phyloP scores from a whole-genome alignment of 1,284 basidiomycete genomes.

The Tylopilus sp. region DNA sequence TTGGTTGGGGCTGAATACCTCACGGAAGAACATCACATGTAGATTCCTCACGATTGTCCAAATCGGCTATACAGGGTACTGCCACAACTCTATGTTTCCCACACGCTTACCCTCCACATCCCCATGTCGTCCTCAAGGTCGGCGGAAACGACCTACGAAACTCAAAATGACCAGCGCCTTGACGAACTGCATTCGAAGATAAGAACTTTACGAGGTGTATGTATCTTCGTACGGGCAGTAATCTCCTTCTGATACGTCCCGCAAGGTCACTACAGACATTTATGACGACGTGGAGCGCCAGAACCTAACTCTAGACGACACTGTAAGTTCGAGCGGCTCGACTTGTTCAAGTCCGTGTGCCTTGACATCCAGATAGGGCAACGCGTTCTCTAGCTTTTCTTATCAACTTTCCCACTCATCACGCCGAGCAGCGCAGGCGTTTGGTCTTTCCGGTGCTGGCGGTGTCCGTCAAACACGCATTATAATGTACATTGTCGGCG shows the following conservation, averaged over 20 bases:
- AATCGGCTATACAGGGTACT: too few species aligned
- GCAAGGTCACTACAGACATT: conserved; percentile 75
- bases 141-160: conserved; percentile 71
- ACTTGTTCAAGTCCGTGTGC: not conserved
- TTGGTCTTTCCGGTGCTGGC: conserved; percentile 59
- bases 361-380: conserved; percentile 43
- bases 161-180: conserved; percentile 78
- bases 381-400: conserved; percentile 65
- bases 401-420: conserved; percentile 61
- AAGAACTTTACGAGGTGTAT: conserved; percentile 70
- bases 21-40: too few species aligned
- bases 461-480: conserved; percentile 66
- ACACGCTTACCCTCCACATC: conserved; percentile 6
- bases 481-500: conserved; percentile 55
- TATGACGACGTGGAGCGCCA: conserved; percentile 80
- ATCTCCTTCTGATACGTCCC: conserved; percentile 7
- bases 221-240: conserved; percentile 23
- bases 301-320: conserved; percentile 71
- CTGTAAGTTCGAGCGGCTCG: conserved; percentile 45
- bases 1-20: too few species aligned
- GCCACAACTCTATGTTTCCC: conserved; percentile 11
- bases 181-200: conserved; percentile 81
- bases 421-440: conserved; percentile 64
- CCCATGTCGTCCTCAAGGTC: conserved; percentile 38
- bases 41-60: too few species aligned